These are phyloP conservation scores for Scutellaria minor DNA, from an alignment of 257 asterid genomes.

Conservation along the genomic window DNA sequence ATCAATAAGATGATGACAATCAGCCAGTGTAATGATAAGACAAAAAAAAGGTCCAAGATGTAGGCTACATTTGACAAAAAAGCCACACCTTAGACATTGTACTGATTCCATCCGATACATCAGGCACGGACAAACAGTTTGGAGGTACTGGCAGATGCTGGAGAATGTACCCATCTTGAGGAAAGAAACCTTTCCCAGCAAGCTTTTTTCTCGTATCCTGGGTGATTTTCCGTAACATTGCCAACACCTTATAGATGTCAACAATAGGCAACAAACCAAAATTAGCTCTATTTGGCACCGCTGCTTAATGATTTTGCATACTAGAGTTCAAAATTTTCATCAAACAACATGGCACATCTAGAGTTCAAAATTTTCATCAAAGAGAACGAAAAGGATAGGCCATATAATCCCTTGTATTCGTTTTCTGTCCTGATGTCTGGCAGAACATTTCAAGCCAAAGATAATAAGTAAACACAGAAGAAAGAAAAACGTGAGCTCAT, in stretches of 20 bases:
- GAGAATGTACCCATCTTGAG: constrained; percentile 88
- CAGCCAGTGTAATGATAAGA: constrained; percentile 34
- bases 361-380: constrained; percentile 18
- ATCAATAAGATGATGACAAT: constrained; percentile 38
- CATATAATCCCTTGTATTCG: constrained; percentile 7
- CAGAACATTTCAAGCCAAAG: constrained; percentile 14
- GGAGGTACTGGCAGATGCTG: constrained; percentile 94
- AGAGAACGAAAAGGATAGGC: constrained; percentile 11
- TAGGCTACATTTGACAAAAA: constrained; percentile 30
- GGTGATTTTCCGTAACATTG: constrained; percentile 66
- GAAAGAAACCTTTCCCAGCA: constrained; percentile 65
- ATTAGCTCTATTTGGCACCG: constrained; percentile 19
- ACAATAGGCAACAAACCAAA: constrained; percentile 28
- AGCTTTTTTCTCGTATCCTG: constrained; percentile 71
- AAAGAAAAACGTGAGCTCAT: constrained; percentile 29
- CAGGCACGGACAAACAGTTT: constrained; percentile 95
- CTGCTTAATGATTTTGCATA: constrained; percentile 12
- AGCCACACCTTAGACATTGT: constrained; percentile 83
- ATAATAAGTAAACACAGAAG: constrained; percentile 25
- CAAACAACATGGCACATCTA: constrained; percentile 12
- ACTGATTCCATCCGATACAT: constrained; percentile 87
- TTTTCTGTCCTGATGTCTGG: constrained; percentile 7
- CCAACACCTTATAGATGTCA: constrained; percentile 58
- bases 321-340: constrained; percentile 9
- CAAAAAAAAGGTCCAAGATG: constrained; percentile 23